Evolutionary conservation across 2,329 filamentous ascomycete genomes (phyloP), one percentile per base, ranked within the genome.

Genomic region (Trichoderma gracile): DNA sequence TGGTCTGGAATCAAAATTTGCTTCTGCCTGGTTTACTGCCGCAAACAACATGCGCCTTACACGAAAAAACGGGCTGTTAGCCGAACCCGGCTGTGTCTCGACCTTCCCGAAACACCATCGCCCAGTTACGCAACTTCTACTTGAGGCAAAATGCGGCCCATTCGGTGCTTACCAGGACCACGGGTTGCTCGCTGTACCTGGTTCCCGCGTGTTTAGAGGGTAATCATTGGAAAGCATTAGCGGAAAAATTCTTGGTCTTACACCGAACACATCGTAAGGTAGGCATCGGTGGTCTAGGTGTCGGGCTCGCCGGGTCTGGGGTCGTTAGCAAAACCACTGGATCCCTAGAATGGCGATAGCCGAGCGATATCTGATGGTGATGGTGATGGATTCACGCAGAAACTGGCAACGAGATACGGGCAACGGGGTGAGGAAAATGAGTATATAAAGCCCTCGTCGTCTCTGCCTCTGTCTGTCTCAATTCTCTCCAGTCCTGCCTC

Each of bases 101-200:
- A 62, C 59, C 59, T 54, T 53, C 49, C 49, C 49, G 23, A 62
- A 62, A 62, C 59, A 62, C 59, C 59, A 62, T 53, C 47, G 58
- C 23, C 59, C 19, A n/a, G 45, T 27, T 12, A 54, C n/a, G 25
- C 17, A 62, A 23, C 47, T 62, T 53, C 58, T 62, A 42, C 25
- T 62, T 62, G 42, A 1, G 43, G 49, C 42, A 10, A 53, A 30
- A 62, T 12, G 19, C 30, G 40, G 21, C 45, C 49, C 42, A 17
- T 54, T 3, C 33, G 14, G 23, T 62, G 49, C 59, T 62, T 53
- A 62, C 59, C 23, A 14, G 49, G 17, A 25, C 5, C 50, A 53
- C 3, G 49, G 40, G n/a, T 19, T 14, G 19, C 15, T 33, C 9
- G 25, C 5, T 25, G 17, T 45, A 15, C 40, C 42, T 50, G 30